Evolutionary conservation across 441 rosid species (phyloP), one percentile per base, ranked within the genome.

Genomic region (Viola pubescens): DNA sequence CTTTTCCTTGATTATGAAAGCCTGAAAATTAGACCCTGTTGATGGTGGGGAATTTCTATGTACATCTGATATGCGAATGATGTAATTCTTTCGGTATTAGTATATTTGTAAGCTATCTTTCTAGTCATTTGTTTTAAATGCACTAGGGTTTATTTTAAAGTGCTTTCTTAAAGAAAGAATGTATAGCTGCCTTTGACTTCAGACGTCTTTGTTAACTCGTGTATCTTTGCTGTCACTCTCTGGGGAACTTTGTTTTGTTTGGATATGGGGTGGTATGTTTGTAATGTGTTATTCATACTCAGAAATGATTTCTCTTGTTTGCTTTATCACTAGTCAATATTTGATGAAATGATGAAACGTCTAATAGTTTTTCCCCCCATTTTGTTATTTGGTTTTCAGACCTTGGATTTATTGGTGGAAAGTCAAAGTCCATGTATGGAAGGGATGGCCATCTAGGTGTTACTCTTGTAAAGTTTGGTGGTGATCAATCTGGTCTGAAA

Each of bases 361-460:
- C 39, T 52, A 9, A 41, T 49, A 9, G 4, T 9, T 41, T 4
- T 16, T 49, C 13, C 7, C 57, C 1, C 47, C 44, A 61, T 34
- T 45, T 73, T 53, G 59, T 54, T 59, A 38, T 58, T 66, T 65
- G 73, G 57, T 69, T 72, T 73, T 70, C 95, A 91, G 99, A 88
- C 70, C 84, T 94, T 52, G 94, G 94, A 68, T 77, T 84, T 71
- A 60, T 65, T 49, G 82, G 85, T 73, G 94, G 95, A 77, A 94
- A 85, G 82, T 81, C 98, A 61, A 91, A 84, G 74, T 79, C 95
- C 57, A 67, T 94, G 58, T 91, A 88, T 70, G 94, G 85, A 54
- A 88, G 92, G 79, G 99, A 91, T 4, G 99, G 99, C 72, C 99
- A 88, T 81, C 73, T 80, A 58, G 99, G 98, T 62, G 72, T 82